phyloP scores from a whole-genome alignment of 1,284 basidiomycete species.

The Boletus smithii region DNA sequence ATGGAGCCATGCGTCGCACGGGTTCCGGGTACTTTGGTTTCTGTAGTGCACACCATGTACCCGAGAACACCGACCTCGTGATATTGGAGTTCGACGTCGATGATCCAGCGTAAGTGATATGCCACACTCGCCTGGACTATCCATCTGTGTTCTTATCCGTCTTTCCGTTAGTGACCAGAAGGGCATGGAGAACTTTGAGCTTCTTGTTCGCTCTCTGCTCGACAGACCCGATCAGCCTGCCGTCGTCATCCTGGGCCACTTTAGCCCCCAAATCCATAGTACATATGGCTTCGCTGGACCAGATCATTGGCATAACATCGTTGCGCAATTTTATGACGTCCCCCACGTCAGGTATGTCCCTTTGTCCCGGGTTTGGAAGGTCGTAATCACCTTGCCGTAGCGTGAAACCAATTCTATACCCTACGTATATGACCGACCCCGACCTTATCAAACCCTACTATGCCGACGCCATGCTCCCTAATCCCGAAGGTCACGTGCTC shows the following conservation, averaged over 20 bases:
- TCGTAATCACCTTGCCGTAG: slow-evolving; percentile 36
- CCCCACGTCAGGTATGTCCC: slow-evolving; percentile 73
- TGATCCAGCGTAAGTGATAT: slow-evolving; percentile 80
- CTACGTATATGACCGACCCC: slow-evolving; percentile 76
- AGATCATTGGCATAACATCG: slow-evolving; percentile 82
- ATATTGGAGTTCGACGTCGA: slow-evolving; percentile 91
- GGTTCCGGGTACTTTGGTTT: slow-evolving; percentile 91
- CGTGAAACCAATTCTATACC: slow-evolving; percentile 79
- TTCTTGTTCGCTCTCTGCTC: slow-evolving; percentile 86
- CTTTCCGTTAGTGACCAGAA: slow-evolving; percentile 55
- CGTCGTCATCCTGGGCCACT: slow-evolving; percentile 88
- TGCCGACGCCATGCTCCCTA: slow-evolving; percentile 82
- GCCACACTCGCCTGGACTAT: neutral
- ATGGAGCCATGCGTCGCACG: slow-evolving; percentile 86
- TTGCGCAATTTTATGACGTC: slow-evolving; percentile 94
- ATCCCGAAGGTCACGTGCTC: slow-evolving; percentile 74
- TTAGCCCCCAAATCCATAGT: slow-evolving; percentile 78
- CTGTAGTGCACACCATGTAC: slow-evolving; percentile 87
- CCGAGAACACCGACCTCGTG: slow-evolving; percentile 88
- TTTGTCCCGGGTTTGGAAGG: neutral
- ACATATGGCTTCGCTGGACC: slow-evolving; percentile 82
- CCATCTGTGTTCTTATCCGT: neutral
- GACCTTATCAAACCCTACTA: slow-evolving; percentile 70
- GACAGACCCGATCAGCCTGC: slow-evolving; percentile 86
- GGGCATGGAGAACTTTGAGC: slow-evolving; percentile 82